Conservation (phyloP, 352 stramenopile species). For the Pythium guiyangense region DNA sequence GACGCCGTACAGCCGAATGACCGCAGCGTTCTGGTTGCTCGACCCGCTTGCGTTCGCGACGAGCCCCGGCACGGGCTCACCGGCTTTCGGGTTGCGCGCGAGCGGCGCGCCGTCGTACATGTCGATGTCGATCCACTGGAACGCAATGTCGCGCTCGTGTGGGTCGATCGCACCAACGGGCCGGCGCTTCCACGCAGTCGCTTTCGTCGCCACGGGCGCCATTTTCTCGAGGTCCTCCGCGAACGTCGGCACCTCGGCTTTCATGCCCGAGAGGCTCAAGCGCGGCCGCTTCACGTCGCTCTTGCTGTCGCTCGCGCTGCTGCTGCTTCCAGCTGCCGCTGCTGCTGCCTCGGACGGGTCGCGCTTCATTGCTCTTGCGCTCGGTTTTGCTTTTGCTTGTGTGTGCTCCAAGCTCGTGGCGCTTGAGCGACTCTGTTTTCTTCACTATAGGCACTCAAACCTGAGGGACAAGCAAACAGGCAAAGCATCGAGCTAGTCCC, state of each 20-base stretch:
- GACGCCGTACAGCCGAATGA: slow-evolving; percentile 97
- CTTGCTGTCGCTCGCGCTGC: no score
- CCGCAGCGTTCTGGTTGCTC: slow-evolving; percentile 74
- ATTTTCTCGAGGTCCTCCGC: slow-evolving; percentile 55
- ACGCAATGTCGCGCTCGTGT: slow-evolving; percentile 33
- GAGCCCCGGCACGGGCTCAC: slow-evolving; percentile 42
- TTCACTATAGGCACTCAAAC: no score
- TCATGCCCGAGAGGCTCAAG: slow-evolving; percentile 20
- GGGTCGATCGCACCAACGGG: slow-evolving; percentile 34
- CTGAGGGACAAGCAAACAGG: no score
- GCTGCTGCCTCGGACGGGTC: slow-evolving; percentile 11
- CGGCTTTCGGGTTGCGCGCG: slow-evolving; percentile 79
- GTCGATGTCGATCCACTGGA: slow-evolving; percentile 99
- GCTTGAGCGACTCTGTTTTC: no score
- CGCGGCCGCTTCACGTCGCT: slow-evolving; percentile 31
- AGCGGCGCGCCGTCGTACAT: slow-evolving; percentile 93
- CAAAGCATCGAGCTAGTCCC: no score
- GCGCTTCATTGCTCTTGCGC: slow-evolving; percentile 19
- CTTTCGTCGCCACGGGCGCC: slow-evolving; percentile 54
- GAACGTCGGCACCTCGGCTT: slow-evolving; percentile 31
- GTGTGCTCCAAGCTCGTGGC: no score
- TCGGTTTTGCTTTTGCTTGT: no score
- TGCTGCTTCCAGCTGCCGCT: no score
- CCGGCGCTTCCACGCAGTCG: slow-evolving; percentile 59
- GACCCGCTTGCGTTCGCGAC: slow-evolving; percentile 91